Evolutionary conservation across 768 basidiomycete species (phyloP).

Genomic region (Pulveroboletus sp.): DNA sequence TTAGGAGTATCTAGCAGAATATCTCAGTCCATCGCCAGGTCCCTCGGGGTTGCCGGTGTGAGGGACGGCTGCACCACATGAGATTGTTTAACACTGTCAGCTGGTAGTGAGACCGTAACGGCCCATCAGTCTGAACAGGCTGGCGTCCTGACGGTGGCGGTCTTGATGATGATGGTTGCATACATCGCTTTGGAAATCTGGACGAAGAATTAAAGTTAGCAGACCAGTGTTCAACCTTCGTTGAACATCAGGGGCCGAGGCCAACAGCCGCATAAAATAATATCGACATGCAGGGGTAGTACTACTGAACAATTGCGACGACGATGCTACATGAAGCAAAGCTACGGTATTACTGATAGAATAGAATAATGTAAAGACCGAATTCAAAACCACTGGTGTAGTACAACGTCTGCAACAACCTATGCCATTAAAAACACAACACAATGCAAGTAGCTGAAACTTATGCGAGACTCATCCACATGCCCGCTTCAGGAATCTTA

Average conservation of each 20-base stretch:
- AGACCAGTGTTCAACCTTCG: too few species aligned
- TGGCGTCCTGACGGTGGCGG: background rate
- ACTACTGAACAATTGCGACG: conserved; percentile 22
- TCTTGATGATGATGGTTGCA: too few species aligned
- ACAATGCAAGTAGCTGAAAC: background rate
- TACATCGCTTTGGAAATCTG: too few species aligned
- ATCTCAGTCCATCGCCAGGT: too few species aligned
- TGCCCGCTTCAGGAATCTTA: conserved; percentile 64
- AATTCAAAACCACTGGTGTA: conserved; percentile 1
- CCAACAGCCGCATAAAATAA: conserved; percentile 3
- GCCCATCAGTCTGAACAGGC: too few species aligned
- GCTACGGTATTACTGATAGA: conserved; percentile 31
- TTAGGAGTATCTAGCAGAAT: too few species aligned
- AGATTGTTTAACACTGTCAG: too few species aligned
- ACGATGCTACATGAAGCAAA: conserved; percentile 29
- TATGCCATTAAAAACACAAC: conserved; percentile 11
- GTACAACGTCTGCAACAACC: conserved; percentile 4
- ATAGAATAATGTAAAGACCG: conserved; percentile 33
- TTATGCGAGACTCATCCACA: conserved; percentile 79
- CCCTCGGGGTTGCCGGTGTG: too few species aligned
- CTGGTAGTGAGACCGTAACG: too few species aligned
- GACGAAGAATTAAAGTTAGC: too few species aligned
- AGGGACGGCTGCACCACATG: too few species aligned
- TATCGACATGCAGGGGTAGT: conserved; percentile 12
- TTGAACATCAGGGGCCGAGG: too few species aligned